phyloP scores from a whole-genome alignment of 2,329 filamentous ascomycete species.

The Aureobasidium vineae region DNA sequence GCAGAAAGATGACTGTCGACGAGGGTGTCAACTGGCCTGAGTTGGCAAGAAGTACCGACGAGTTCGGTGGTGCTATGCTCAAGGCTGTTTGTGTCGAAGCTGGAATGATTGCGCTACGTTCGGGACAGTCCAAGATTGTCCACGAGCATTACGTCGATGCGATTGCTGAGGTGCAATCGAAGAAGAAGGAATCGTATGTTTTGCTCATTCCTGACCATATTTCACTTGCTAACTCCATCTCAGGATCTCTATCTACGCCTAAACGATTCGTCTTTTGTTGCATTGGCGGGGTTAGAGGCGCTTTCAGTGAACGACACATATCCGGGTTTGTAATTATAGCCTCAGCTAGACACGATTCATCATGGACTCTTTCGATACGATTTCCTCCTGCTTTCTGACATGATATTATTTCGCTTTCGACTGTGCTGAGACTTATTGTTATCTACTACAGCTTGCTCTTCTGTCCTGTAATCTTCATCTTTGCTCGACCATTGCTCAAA shows the following conservation, averaged over 20 bases:
- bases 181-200: slow-evolving; percentile 74
- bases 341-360: slow-evolving; percentile 26
- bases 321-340: slow-evolving; percentile 27
- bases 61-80: slow-evolving; percentile 95
- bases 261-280: slow-evolving; percentile 20
- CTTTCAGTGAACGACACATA: slow-evolving; percentile 17
- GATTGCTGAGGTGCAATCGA: slow-evolving; percentile 88
- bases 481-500: slow-evolving; percentile 78
- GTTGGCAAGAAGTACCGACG: slow-evolving; percentile 91
- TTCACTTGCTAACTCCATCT: background rate
- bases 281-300: slow-evolving; percentile 23
- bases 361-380: slow-evolving; percentile 22
- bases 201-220: background rate
- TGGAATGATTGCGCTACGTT: slow-evolving; percentile 95
- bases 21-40: slow-evolving; percentile 94
- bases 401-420: background rate
- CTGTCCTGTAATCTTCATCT: slow-evolving; percentile 61
- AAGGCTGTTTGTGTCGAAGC: slow-evolving; percentile 99
- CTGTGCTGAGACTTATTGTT: background rate
- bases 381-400: background rate
- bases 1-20: slow-evolving; percentile 96
- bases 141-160: slow-evolving; percentile 99
- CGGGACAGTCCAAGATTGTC: slow-evolving; percentile 92
- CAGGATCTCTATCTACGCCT: slow-evolving; percentile 29
- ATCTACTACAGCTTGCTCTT: slow-evolving; percentile 59